Evolutionary conservation across 1,284 basidiomycete species (phyloP), one percentile per base, ranked within the genome.

Genomic region (Malassezia cuniculi): DNA sequence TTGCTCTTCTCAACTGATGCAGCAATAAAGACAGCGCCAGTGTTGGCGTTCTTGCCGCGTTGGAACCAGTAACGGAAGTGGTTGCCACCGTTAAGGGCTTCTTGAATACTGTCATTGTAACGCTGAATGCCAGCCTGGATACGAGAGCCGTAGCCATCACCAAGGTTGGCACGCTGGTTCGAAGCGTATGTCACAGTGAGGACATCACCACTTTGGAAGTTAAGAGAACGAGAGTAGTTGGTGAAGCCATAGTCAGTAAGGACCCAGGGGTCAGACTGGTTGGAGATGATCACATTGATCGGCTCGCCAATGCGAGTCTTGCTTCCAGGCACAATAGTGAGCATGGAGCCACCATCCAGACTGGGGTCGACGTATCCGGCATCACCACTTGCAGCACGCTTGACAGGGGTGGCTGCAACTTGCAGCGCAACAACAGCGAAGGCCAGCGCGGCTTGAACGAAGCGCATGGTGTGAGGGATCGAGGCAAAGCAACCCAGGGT

Each of bases 41-140:
- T 50, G 17, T 49, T 34, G 7, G 54, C 54, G 4, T 39, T 18
- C 10, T 14, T 30, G 2, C 60, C 60, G 28, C 54, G 60, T 38
- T 66, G 62, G 12, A 51, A 34, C 56, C 58, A 66, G 36, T 56
- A 64, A 8, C 61, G 34, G 36, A 60, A 54, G 35, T 64, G 62
- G 35, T 62, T 65, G 24, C 60, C 62, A 26, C 62, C 60, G 12
- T 54, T 44, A 21, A 63, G 31, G n/a, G 49, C 50, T 36, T 65
- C 53, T 27, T 44, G 31, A 28, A 57, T 58, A 4, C 49, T 55
- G 3, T 53, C 52, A 19, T 55, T 52, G 40, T 50, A 55, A 5
- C 62, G 52, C 39, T 54, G 41, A 15, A 63, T 43, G 35, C 55
- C 58, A 29, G 50, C 55, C 41, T 66, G 62, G 20, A 48, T 40